phyloP scores from a whole-genome alignment of 2,329 filamentous ascomycete genomes.

The Pseudocercospora crystallina region DNA sequence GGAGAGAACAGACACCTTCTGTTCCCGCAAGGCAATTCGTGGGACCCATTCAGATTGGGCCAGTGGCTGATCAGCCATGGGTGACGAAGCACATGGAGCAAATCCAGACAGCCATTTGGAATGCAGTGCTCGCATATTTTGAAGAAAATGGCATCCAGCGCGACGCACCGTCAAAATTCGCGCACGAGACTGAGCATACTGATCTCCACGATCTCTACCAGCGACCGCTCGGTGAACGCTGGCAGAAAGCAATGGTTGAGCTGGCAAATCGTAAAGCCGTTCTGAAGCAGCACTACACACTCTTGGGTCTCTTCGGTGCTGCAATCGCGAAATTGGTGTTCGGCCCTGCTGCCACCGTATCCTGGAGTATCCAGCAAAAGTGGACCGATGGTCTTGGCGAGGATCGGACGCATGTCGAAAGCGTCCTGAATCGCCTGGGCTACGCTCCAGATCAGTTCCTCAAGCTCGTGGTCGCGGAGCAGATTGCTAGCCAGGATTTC shows the following conservation, averaged over 20 bases:
- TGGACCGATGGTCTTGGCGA: neutral
- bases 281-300: neutral
- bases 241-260: too few relatives aligned
- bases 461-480: neutral
- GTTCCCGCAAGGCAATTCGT: too few relatives aligned
- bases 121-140: neutral
- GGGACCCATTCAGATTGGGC: too few relatives aligned
- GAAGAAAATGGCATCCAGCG: neutral
- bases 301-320: neutral
- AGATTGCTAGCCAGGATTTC: conserved; percentile 3
- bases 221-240: neutral
- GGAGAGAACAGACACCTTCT: too few relatives aligned
- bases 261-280: neutral
- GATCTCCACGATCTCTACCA: neutral
- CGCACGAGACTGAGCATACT: neutral
- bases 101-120: neutral
- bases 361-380: neutral
- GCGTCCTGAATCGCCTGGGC: neutral
- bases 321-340: neutral
- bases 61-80: neutral
- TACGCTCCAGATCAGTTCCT: neutral
- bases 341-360: neutral
- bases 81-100: neutral
- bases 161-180: neutral
- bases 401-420: neutral